These are phyloP conservation scores for Tephrocybe sp. DNA, from an alignment of 768 basidiomycete species.

Conservation along the genomic window DNA sequence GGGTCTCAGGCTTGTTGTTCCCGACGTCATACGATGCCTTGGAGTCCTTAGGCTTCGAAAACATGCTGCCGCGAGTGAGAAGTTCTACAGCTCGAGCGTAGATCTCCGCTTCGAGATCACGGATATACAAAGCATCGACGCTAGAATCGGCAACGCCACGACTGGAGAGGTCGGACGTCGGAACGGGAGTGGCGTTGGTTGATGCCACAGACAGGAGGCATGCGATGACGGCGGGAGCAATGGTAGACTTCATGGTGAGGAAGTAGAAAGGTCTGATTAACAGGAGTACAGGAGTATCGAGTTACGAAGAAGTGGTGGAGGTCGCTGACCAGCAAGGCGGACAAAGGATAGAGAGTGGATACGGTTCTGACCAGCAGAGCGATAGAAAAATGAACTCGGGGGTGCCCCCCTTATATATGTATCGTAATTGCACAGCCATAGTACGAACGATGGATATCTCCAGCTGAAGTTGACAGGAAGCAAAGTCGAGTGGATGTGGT, in stretches of 20 bases:
- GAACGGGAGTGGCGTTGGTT: conserved; percentile 5
- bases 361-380: conserved; percentile 13
- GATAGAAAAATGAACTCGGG: background rate
- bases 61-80: background rate
- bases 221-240: conserved; percentile 11
- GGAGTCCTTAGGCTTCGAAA: background rate
- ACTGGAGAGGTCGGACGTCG: background rate
- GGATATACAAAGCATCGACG: conserved; percentile 6
- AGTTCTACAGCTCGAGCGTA: conserved; percentile 1
- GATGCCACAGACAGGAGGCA: conserved; percentile 5
- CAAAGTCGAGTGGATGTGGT: too few species aligned
- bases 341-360: background rate
- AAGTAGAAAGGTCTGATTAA: background rate
- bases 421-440: too few species aligned
- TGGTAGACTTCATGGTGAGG: conserved; percentile 6
- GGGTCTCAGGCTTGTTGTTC: conserved; percentile 6
- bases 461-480: too few species aligned
- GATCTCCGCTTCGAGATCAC: conserved; percentile 8
- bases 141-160: background rate
- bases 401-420: background rate
- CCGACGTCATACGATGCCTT: conserved; percentile 4
- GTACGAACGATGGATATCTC: too few species aligned
- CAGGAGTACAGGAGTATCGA: background rate
- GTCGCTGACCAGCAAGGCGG: background rate
- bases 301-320: background rate